A percentile compares a stretch with the other conserved stretches of the same genome.
Evolutionary conservation across 1,284 basidiomycete species (phyloP).

Genomic region (Ustilago esculenta): DNA sequence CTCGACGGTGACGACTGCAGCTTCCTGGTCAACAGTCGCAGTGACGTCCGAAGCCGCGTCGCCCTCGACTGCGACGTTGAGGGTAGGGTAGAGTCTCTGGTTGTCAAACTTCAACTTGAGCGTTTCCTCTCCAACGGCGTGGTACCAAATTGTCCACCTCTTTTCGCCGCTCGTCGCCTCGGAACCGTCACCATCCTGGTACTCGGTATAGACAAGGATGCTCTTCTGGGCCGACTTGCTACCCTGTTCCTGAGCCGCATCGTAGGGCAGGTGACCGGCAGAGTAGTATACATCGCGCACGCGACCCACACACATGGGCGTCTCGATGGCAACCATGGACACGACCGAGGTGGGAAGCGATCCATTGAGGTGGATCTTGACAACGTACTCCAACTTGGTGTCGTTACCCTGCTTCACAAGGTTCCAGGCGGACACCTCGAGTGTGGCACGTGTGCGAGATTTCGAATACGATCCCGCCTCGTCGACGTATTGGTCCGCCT

Average conservation of each 20-base stretch:
- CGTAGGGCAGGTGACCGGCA: slow-evolving; percentile 51
- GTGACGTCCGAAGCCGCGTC: slow-evolving; percentile 40
- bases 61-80: slow-evolving; percentile 49
- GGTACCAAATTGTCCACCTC: slow-evolving; percentile 55
- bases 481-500: slow-evolving; percentile 54
- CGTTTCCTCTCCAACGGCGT: slow-evolving; percentile 34
- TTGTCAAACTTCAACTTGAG: slow-evolving; percentile 53
- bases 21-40: slow-evolving; percentile 38
- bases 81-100: slow-evolving; percentile 47
- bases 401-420: slow-evolving; percentile 50
- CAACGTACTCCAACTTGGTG: slow-evolving; percentile 57
- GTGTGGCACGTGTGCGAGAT: slow-evolving; percentile 55
- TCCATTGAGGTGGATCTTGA: slow-evolving; percentile 62
- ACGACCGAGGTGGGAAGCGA: slow-evolving; percentile 56
- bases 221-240: slow-evolving; percentile 17
- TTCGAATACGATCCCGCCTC: slow-evolving; percentile 58
- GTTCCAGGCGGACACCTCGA: slow-evolving; percentile 58
- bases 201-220: slow-evolving; percentile 44
- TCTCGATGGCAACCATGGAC: slow-evolving; percentile 55
- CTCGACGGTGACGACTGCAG: slow-evolving; percentile 42
- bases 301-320: slow-evolving; percentile 60
- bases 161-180: slow-evolving; percentile 49
- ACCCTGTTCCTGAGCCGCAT: slow-evolving; percentile 28
- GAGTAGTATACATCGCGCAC: slow-evolving; percentile 58
- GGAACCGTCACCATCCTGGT: slow-evolving; percentile 53